Evolutionary conservation across 2,329 filamentous ascomycete genomes (phyloP).

Genomic region (Aspergillus transmontanensis): DNA sequence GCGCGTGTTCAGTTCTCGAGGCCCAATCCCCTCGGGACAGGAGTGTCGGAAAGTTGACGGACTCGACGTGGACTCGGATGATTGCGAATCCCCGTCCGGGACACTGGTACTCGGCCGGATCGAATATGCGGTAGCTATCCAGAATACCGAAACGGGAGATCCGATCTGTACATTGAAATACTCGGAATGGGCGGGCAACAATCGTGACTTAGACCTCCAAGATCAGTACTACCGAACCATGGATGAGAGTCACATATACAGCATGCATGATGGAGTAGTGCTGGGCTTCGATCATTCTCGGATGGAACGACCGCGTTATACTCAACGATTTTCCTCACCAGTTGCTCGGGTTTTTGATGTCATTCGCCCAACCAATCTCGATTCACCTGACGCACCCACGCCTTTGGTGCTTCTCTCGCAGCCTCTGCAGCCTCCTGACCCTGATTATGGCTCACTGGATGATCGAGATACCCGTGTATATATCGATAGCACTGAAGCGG

Average conservation of each 20-base stretch:
- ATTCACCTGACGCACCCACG: conserved; percentile 61
- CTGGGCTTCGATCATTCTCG: conserved; percentile 74
- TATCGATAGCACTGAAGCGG: conserved; percentile 81
- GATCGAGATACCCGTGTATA: conserved; percentile 70
- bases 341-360: conserved; percentile 90
- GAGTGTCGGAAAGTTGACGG: conserved; percentile 74
- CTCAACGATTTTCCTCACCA: conserved; percentile 70
- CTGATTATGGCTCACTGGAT: conserved; percentile 46
- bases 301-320: conserved; percentile 62
- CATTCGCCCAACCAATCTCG: conserved; percentile 69
- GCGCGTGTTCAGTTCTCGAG: conserved; percentile 79
- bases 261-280: conserved; percentile 79
- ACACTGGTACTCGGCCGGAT: conserved; percentile 82
- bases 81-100: conserved; percentile 73
- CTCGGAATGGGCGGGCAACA: conserved; percentile 93
- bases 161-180: conserved; percentile 88
- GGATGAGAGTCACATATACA: conserved; percentile 87
- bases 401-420: conserved; percentile 86
- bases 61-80: conserved; percentile 63
- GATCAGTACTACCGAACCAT: conserved; percentile 78
- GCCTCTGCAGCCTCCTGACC: conserved; percentile 65
- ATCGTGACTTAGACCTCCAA: conserved; percentile 82
- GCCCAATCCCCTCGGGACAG: conserved; percentile 69
- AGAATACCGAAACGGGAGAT: conserved; percentile 70
- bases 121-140: conserved; percentile 87